Evolutionary conservation across 1,284 basidiomycete species (phyloP).

Genomic region (Puccinia coronata): DNA sequence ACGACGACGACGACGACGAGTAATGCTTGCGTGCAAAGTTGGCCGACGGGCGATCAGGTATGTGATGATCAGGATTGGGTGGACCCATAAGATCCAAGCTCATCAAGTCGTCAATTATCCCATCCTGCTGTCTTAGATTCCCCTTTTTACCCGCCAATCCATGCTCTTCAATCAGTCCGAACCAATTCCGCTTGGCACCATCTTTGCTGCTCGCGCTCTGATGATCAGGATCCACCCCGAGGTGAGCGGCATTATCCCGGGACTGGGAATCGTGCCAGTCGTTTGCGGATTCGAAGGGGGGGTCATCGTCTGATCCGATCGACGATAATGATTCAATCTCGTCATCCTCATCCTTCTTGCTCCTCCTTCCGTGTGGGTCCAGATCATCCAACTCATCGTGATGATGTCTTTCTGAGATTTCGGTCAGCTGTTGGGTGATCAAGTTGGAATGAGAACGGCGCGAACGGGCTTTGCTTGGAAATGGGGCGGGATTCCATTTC

Average conservation of each 20-base stretch:
- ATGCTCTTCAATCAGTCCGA: not conserved
- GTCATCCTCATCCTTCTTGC: constrained; percentile 18
- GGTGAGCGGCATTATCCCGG: not conserved
- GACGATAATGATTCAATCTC: constrained; percentile 29
- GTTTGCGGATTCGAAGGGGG: not conserved
- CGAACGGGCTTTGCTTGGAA: not conserved
- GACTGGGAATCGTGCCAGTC: constrained; percentile 10
- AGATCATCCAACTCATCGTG: not conserved
- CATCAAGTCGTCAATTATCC: constrained; percentile 37
- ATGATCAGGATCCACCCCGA: not conserved
- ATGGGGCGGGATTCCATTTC: not conserved
- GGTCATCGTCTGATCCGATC: constrained; percentile 30
- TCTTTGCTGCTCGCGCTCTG: not conserved
- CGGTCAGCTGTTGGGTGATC: constrained; percentile 8
- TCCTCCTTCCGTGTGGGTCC: not conserved
- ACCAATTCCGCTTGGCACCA: not conserved
- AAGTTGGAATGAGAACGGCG: constrained; percentile 1
- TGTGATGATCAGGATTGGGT: not conserved
- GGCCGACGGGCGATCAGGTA: not conserved
- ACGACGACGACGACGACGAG: too few species aligned
- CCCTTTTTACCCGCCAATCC: not conserved
- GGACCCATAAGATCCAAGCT: constrained; percentile 30
- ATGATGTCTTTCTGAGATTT: not conserved
- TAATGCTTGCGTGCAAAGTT: not conserved
- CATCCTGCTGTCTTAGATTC: not conserved